Percentiles rank a stretch among this genome's conserved stretches.
Evolutionary conservation across 495 filamentous ascomycete species (phyloP).

Genomic region (Friedmanniomyces simplex): DNA sequence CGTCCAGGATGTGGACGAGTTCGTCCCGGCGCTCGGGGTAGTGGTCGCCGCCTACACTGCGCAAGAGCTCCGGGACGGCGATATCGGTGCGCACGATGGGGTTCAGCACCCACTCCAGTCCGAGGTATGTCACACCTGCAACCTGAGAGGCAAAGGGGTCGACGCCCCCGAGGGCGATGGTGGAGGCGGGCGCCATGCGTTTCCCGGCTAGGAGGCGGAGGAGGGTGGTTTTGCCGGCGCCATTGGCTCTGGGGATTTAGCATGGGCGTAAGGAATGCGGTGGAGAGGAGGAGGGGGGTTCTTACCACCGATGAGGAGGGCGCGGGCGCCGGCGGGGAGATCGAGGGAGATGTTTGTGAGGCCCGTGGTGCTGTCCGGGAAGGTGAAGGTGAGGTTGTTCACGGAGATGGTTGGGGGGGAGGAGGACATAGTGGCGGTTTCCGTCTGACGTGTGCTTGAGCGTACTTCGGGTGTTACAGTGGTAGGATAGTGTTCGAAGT

Average conservation of each 20-base stretch:
- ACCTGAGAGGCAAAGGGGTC: conserved; percentile 85
- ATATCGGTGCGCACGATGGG: conserved; percentile 92
- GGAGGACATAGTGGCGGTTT: neutral
- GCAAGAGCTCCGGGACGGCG: conserved; percentile 72
- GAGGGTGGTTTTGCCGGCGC: conserved; percentile 93
- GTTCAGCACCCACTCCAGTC: conserved; percentile 98
- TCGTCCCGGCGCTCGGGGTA: conserved; percentile 76
- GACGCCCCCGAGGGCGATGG: conserved; percentile 63
- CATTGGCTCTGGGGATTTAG: conserved; percentile 57
- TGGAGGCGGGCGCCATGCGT: conserved; percentile 66
- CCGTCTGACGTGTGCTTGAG: neutral
- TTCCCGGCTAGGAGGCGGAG: conserved; percentile 87
- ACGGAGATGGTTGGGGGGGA: conserved; percentile 52
- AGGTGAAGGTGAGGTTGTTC: conserved; percentile 71
- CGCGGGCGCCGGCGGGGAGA: conserved; percentile 74
- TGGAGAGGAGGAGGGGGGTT: conserved; percentile 2
- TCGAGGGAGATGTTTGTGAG: conserved; percentile 58
- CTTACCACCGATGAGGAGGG: conserved; percentile 80
- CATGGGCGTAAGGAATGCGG: neutral
- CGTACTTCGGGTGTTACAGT: no score
- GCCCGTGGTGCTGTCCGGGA: conserved; percentile 68
- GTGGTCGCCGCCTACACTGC: conserved; percentile 73
- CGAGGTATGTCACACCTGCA: conserved; percentile 92
- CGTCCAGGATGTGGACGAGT: conserved; percentile 77
- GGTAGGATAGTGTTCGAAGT: no score